These are phyloP conservation scores for Trichosporon coremiiforme DNA, from an alignment of 1,284 basidiomycete genomes.

Conservation along the genomic window DNA sequence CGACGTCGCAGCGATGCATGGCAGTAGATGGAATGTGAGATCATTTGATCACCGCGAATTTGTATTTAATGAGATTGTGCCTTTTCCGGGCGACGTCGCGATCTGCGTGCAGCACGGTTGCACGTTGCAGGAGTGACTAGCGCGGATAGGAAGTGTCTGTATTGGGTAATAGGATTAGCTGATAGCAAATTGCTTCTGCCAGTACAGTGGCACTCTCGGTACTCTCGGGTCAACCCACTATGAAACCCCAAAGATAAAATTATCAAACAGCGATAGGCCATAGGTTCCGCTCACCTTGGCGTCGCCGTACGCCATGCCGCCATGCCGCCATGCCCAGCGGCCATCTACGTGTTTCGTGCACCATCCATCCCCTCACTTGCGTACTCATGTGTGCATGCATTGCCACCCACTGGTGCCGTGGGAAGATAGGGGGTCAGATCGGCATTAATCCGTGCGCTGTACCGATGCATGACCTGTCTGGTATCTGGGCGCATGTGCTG, in stretches of 20 bases:
- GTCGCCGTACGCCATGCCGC: no score
- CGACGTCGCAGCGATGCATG: no score
- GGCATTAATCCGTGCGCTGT: not conserved
- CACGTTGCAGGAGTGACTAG: not conserved
- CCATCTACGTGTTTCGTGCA: not conserved
- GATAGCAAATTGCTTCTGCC: constrained; percentile 12
- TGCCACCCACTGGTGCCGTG: not conserved
- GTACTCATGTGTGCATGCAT: not conserved
- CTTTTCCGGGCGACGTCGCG: not conserved
- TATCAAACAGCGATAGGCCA: not conserved
- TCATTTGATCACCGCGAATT: not conserved
- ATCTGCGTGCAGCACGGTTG: not conserved
- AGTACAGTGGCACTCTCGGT: not conserved
- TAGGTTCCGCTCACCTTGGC: no score
- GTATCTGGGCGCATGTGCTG: not conserved
- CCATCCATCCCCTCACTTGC: not conserved
- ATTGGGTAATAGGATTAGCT: not conserved
- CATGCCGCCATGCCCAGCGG: not conserved
- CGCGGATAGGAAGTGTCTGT: not conserved
- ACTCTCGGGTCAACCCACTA: not conserved
- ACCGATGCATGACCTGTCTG: no score
- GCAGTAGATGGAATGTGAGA: constrained; percentile 3
- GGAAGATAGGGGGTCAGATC: not conserved
- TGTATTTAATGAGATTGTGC: constrained; percentile 15
- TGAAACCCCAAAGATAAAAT: constrained; percentile 15